Conservation (phyloP, 2,329 filamentous ascomycete genomes). For the Aspergillus sp. region DNA sequence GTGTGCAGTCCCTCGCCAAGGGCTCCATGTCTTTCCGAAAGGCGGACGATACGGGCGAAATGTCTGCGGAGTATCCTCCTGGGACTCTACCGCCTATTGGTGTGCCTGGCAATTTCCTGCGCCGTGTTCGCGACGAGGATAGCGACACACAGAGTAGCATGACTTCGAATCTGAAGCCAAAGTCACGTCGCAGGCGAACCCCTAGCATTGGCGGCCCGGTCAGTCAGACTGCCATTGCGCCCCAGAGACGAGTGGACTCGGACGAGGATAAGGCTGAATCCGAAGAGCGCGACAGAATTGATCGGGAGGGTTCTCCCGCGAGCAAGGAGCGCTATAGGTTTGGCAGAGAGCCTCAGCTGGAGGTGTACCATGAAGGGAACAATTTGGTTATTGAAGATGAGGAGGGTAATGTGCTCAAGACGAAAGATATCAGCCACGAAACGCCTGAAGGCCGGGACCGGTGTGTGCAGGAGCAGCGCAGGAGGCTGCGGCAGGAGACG, state of each 20-base stretch:
- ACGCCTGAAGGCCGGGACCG: constrained; percentile 52
- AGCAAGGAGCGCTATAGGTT: constrained; percentile 21
- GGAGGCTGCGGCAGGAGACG: constrained; percentile 45
- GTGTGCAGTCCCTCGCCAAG: constrained; percentile 72
- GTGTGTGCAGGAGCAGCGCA: constrained; percentile 44
- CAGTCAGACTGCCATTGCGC: constrained; percentile 79
- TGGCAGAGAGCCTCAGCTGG: constrained; percentile 38
- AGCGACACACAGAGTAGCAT: constrained; percentile 47
- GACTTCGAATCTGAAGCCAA: constrained; percentile 39
- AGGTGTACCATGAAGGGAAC: constrained; percentile 73
- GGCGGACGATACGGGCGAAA: constrained; percentile 57
- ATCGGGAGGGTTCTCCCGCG: constrained; percentile 32
- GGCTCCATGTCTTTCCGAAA: constrained; percentile 65
- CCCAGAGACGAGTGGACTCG: constrained; percentile 33
- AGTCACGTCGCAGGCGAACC: constrained; percentile 60
- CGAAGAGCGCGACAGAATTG: constrained; percentile 19
- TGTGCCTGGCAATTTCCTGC: constrained; percentile 65
- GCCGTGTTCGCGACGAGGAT: constrained; percentile 70
- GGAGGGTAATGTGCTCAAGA: constrained; percentile 74
- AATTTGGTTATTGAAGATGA: constrained; percentile 74
- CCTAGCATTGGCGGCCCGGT: constrained; percentile 77
- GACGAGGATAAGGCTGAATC: constrained; percentile 15
- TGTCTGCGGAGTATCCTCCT: constrained; percentile 53
- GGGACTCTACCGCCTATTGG: constrained; percentile 64
- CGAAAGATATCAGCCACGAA: constrained; percentile 43